phyloP scores from a whole-genome alignment of 306 rosid species.

The Inga leiocalycina region DNA sequence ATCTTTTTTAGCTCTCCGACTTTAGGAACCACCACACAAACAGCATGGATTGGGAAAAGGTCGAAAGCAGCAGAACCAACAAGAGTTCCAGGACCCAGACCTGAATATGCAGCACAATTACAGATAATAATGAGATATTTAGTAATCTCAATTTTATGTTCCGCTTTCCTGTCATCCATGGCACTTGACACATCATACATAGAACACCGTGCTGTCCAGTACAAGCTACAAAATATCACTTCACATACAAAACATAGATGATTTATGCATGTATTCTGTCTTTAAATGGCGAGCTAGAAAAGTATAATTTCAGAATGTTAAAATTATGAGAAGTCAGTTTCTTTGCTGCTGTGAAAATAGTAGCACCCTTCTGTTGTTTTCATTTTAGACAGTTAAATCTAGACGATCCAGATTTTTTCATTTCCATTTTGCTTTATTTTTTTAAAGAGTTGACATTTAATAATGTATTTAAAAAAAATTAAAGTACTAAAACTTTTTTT shows the following conservation, averaged over 20 bases:
- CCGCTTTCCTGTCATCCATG: neutral
- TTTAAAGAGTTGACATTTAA: neutral
- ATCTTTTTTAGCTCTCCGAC: constrained; percentile 91
- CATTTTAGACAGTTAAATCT: neutral
- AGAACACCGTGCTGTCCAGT: neutral
- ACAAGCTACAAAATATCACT: constrained; percentile 8
- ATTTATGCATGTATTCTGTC: neutral
- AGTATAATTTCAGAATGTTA: constrained; percentile 12
- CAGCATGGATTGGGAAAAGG: constrained; percentile 96
- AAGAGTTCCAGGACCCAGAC: constrained; percentile 98
- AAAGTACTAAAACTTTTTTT: neutral
- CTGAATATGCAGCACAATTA: constrained; percentile 46
- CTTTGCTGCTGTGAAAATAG: neutral
- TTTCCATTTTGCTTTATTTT: too few relatives aligned
- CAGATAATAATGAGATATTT: neutral
- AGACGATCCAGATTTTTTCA: neutral
- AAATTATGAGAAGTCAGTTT: neutral
- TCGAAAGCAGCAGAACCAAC: constrained; percentile 99
- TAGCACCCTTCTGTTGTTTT: neutral
- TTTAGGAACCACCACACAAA: constrained; percentile 85
- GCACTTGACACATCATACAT: neutral
- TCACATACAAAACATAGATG: neutral
- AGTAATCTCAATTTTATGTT: neutral
- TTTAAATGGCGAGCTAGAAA: neutral
- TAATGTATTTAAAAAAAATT: neutral